Conservation (phyloP, 2,329 filamentous ascomycete genomes). For the Fusarium nodosum region DNA sequence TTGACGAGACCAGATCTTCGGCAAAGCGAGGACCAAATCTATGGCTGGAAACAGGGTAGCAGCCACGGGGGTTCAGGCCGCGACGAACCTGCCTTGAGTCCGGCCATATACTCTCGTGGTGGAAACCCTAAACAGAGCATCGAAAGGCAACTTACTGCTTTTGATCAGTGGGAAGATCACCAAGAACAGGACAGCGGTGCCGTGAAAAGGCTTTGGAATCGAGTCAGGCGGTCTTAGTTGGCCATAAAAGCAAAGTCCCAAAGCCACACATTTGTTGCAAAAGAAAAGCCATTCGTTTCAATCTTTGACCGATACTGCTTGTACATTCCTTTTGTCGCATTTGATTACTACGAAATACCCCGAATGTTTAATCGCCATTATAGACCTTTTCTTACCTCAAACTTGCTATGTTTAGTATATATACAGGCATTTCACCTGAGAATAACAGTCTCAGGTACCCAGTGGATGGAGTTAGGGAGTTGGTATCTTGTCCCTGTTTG, state of each 20-base stretch:
- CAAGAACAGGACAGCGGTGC: slow-evolving; percentile 62
- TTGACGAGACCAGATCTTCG: slow-evolving; percentile 90
- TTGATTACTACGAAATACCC: slow-evolving; percentile 45
- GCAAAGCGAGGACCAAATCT: slow-evolving; percentile 78
- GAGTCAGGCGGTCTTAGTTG: slow-evolving; percentile 63
- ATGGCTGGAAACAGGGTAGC: slow-evolving; percentile 71
- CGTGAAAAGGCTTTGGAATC: slow-evolving; percentile 75
- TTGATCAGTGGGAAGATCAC: slow-evolving; percentile 63
- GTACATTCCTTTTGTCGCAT: slow-evolving; percentile 16
- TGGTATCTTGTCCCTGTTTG: slow-evolving; percentile 10
- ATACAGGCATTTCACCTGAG: slow-evolving; percentile 26
- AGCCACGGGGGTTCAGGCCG: slow-evolving; percentile 61
- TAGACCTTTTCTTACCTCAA: slow-evolving; percentile 24
- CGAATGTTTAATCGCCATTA: slow-evolving; percentile 38
- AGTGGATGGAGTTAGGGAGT: slow-evolving; percentile 47
- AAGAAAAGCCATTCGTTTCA: slow-evolving; percentile 8
- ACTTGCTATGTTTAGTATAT: slow-evolving; percentile 15
- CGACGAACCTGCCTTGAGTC: slow-evolving; percentile 51
- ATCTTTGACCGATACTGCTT: slow-evolving; percentile 10
- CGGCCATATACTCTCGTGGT: slow-evolving; percentile 50
- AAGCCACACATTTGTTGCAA: not conserved
- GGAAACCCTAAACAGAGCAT: slow-evolving; percentile 65
- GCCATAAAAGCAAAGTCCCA: not conserved
- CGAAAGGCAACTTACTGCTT: slow-evolving; percentile 65
- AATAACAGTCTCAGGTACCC: slow-evolving; percentile 29